Base-by-base conservation (phyloP, 257 asterid genomes). In the Ajuga chamaepitys region DNA sequence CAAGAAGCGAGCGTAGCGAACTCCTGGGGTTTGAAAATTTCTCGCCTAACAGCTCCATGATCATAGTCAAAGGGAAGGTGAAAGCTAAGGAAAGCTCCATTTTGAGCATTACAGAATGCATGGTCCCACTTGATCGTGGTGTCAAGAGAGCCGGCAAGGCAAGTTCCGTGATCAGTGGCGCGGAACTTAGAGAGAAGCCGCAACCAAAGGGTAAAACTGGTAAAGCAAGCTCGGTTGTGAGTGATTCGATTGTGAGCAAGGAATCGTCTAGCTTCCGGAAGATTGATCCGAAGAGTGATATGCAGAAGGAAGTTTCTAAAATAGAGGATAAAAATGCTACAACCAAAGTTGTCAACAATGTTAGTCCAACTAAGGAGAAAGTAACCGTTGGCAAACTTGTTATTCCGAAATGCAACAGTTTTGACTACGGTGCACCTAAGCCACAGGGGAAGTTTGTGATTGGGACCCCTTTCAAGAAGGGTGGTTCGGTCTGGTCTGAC, bases 1-100 rank as follows among this genome's bases (percentile, higher is more conserved):
- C 82, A 4, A 80, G 54, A 46, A 88, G 96, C 22, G 94, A 88
- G 14, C 95, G 98, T 1, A 91, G 95, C 52, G 89, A 82, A 37
- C 74, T 56, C 9, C 58, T 78, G 4, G 76, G 78, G 3, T 70
- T 85, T 0, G 89, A 82, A 0, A 77, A 67, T 13, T 26, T 45
- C 18, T 74, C 88, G 2, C 58, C 83, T 0, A 70, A 58, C n/a
- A 72, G 83, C 59, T 82, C 94, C 1, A 58, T 78, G 0, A 66
- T 81, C 37, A 78, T 65, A 1, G 68, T 80, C 8, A 74, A 83
- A 17, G 53, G 52, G 1, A 78, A 70, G 37, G 55, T 24, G 14
- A 72, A 41, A 2, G 64, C 73, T 7, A 86, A 80, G 47, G 95
- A 78, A n/a, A 79, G 81, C 28, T 86, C 95, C 0, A 85, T 86